Base-by-base conservation (phyloP, 2,329 filamentous ascomycete genomes). In the Neocatenulostroma microsporum region DNA sequence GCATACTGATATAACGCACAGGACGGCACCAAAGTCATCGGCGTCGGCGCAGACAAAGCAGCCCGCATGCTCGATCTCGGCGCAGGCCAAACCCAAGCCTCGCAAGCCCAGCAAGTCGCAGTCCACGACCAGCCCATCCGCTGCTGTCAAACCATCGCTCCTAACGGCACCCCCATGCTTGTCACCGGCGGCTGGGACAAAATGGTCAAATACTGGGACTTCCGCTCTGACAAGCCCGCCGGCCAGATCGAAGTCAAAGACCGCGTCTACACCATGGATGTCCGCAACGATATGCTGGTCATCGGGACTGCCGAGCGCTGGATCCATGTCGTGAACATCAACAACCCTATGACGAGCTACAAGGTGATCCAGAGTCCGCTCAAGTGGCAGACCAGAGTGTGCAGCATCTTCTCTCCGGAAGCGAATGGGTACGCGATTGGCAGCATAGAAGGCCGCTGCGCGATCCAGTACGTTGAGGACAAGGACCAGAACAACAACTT, bases 401-500 rank as follows among this genome's bases (percentile, higher is more conserved):
- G 96, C 34, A 91, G 83, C 67, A 96, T 89, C 69, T 98, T 98
- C 61, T 79, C 26, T 4, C 41, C 81, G 11, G 89, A 98, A 59
- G 83, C 86, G 5, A 80, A 79, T 1, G 91, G 91, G 5, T 98
- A 94, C 56, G 91, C 91, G 1, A 84, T 98, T 34, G 91, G 91
- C 37, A 94, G 85, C 58, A 94, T 98, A 53, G 91, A 98, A 62
- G 91, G 91, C 20, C 82, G 91, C 38, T 98, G 91, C 61, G 91
- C 91, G 2, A 98, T 98, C 46, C 91, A 98, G 60, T 96, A 98
- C 54, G 86, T 95, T 23, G 89, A 98, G 55, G 91, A 98, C 28
- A 95, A 95, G 64, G 87, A 98, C 59, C 41, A 47, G 31, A 63
- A 61, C 46, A 83, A 81, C 56, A 96, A 98, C 69, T 98, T 98